Conservation (phyloP, 202 grass and related monocot species). For the Eragrostis tef region DNA sequence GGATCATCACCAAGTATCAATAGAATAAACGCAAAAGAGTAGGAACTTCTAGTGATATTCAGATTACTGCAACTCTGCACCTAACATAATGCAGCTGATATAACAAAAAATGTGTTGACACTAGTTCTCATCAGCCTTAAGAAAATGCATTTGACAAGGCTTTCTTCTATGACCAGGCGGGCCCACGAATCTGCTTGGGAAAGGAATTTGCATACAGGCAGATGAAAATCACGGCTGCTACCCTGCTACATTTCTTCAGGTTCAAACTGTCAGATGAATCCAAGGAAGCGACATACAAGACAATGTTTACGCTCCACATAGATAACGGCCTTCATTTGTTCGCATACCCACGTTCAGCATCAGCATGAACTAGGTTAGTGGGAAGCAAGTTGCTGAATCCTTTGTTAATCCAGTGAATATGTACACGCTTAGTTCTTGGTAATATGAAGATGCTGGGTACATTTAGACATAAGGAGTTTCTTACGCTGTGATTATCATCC, state of each 20-base stretch:
- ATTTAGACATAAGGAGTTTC: not conserved
- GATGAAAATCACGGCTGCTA: constrained; percentile 71
- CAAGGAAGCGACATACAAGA: constrained; percentile 54
- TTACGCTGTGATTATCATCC: not conserved
- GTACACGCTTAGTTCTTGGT: not conserved
- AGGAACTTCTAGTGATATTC: too few species aligned
- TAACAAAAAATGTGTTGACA: not conserved
- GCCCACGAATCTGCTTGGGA: constrained; percentile 64
- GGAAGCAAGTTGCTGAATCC: not conserved
- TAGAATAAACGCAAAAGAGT: too few species aligned
- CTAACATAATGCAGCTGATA: not conserved
- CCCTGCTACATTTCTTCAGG: constrained; percentile 60
- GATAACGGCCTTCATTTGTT: constrained; percentile 50
- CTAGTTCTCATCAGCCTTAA: constrained; percentile 9
- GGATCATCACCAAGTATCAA: too few species aligned
- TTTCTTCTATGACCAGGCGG: constrained; percentile 52
- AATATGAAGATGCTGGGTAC: not conserved
- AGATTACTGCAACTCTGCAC: not conserved
- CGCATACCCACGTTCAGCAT: constrained; percentile 23
- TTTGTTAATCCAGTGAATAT: constrained; percentile 30
- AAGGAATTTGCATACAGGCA: constrained; percentile 77
- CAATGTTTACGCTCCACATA: constrained; percentile 74
- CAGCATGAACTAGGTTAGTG: constrained; percentile 42
- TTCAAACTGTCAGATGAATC: constrained; percentile 64
- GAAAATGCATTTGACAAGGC: constrained; percentile 29